These are phyloP conservation scores for Debaryomycetaceae sp. DNA, from an alignment of 1,139 yeast genomes.

Conservation along the genomic window DNA sequence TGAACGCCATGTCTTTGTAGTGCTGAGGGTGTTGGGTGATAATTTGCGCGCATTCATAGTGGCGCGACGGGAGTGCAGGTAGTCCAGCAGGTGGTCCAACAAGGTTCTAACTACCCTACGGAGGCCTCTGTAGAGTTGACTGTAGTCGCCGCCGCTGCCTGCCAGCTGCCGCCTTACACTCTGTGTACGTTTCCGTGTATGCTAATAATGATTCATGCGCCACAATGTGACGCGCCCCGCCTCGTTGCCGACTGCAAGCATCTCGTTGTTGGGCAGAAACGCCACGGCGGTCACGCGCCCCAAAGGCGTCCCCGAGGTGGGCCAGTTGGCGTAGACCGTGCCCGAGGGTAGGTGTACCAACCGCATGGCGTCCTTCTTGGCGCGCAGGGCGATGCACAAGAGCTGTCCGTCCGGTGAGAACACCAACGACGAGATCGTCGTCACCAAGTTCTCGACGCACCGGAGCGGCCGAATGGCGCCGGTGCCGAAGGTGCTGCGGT, in stretches of 20 bases:
- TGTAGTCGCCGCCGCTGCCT: too few species aligned
- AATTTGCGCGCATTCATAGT: too few species aligned
- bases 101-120: too few species aligned
- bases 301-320: conserved; percentile 92
- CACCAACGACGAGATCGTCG: conserved; percentile 67
- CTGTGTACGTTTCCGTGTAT: conserved; percentile 1
- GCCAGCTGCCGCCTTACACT: too few species aligned
- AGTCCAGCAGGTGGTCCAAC: too few species aligned
- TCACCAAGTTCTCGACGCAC: conserved; percentile 72
- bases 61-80: too few species aligned
- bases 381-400: conserved; percentile 79
- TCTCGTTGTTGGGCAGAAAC: conserved; percentile 78
- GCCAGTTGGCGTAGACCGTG: conserved; percentile 91
- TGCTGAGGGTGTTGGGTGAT: too few species aligned
- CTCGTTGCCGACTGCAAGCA: conserved; percentile 87
- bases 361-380: conserved; percentile 79
- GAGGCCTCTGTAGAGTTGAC: too few species aligned
- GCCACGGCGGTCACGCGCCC: conserved; percentile 85
- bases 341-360: conserved; percentile 87
- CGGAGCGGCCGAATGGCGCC: conserved; percentile 43
- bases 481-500: conserved; percentile 34
- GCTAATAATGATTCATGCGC: conserved; percentile 74
- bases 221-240: conserved; percentile 87
- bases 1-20: conserved; percentile 1
- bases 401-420: conserved; percentile 90